Evolutionary conservation across 108 stramenopile genomes (phyloP).

Genomic region (Mayamaea pseudoterrestris): DNA sequence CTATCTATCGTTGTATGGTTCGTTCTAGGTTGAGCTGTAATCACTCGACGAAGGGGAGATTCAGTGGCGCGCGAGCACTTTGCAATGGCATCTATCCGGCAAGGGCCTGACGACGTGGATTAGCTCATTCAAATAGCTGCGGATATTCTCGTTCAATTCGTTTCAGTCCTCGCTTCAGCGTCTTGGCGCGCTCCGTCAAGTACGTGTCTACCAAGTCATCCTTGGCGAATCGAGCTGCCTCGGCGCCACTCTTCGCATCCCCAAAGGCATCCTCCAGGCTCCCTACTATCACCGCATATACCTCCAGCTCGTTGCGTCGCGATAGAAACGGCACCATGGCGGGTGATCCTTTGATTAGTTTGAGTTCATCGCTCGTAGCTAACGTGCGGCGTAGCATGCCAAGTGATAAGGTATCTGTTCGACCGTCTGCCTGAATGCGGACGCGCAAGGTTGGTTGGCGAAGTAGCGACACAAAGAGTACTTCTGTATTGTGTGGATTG

Average conservation of each 20-base stretch:
- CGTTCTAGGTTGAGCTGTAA: too few relatives aligned
- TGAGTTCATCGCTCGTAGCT: slow-evolving; percentile 31
- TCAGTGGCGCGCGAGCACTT: too few relatives aligned
- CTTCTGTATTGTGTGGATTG: slow-evolving; percentile 48
- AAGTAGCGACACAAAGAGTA: slow-evolving; percentile 37
- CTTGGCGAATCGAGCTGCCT: background rate
- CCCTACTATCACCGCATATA: slow-evolving; percentile 49
- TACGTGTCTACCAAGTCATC: background rate
- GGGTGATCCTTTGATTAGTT: slow-evolving; percentile 14
- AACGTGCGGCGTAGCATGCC: slow-evolving; percentile 35
- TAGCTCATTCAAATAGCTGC: too few relatives aligned
- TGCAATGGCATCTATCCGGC: too few relatives aligned
- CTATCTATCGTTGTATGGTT: too few relatives aligned
- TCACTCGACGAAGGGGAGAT: too few relatives aligned
- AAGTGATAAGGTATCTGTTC: slow-evolving; percentile 28
- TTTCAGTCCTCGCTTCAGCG: background rate
- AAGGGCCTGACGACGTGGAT: too few relatives aligned
- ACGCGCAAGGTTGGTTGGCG: slow-evolving; percentile 28
- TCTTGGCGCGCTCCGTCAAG: background rate
- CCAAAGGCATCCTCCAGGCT: slow-evolving; percentile 37
- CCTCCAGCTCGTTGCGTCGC: slow-evolving; percentile 47
- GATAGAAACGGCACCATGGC: slow-evolving; percentile 31
- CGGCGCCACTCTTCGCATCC: slow-evolving; percentile 29
- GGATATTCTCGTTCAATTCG: too few relatives aligned
- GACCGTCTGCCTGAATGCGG: slow-evolving; percentile 39